A percentile compares a stretch with the other conserved stretches of the same genome.
Evolutionary conservation across 305 asterid species (phyloP).

Genomic region (Fraxinus xanthoxyloides): DNA sequence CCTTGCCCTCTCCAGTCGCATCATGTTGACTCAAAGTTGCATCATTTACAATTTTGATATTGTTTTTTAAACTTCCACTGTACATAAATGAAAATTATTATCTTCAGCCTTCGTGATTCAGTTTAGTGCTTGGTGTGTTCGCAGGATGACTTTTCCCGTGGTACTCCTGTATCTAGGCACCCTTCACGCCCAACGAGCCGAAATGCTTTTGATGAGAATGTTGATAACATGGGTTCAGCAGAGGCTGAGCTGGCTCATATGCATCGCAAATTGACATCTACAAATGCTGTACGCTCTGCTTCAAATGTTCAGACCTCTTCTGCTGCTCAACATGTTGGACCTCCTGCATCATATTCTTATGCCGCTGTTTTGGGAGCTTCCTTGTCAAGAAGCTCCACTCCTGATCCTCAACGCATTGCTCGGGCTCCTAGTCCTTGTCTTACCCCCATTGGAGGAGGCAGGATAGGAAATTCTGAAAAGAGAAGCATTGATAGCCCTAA

Average conservation of each 20-base stretch:
- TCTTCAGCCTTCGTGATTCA: not conserved
- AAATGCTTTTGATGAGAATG: constrained; percentile 70
- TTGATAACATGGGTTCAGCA: constrained; percentile 42
- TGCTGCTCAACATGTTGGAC: constrained; percentile 54
- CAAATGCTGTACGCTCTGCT: constrained; percentile 49
- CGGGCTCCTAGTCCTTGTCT: constrained; percentile 93
- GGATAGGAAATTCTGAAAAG: constrained; percentile 58
- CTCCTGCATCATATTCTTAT: constrained; percentile 76
- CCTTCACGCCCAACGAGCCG: constrained; percentile 90
- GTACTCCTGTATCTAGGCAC: constrained; percentile 61
- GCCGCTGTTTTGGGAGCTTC: constrained; percentile 92
- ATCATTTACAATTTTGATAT: not conserved
- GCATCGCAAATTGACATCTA: constrained; percentile 47
- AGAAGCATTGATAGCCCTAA: constrained; percentile 57
- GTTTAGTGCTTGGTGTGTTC: constrained; percentile 8
- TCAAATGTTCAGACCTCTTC: constrained; percentile 47
- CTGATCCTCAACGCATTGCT: constrained; percentile 78
- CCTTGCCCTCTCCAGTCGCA: not conserved
- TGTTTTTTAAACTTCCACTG: not conserved
- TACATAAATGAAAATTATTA: not conserved
- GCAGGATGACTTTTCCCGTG: constrained; percentile 81
- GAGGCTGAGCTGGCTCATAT: constrained; percentile 75
- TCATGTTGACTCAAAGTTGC: not conserved
- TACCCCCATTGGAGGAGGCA: constrained; percentile 85
- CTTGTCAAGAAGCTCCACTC: constrained; percentile 92